These are phyloP conservation scores for Gryganskiella cystojenkinii DNA, from an alignment of 192 early-diverging fungal genomes.

Conservation along the genomic window DNA sequence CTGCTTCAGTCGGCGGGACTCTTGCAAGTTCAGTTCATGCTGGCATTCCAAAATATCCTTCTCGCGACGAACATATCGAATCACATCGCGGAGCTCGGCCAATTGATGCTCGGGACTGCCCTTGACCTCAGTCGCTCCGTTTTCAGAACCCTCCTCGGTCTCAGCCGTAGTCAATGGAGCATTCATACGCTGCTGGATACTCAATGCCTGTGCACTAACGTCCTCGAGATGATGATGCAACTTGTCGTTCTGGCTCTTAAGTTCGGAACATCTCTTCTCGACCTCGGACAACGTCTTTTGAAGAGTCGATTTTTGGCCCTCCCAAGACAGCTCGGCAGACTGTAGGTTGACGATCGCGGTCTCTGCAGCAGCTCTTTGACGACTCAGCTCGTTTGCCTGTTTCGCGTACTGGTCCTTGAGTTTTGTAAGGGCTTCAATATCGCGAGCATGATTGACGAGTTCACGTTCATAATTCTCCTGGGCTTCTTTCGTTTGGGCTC, in stretches of 20 bases:
- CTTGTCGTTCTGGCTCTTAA: conserved; percentile 76
- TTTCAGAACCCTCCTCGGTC: conserved; percentile 9
- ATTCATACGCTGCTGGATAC: conserved; percentile 49
- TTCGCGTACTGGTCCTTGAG: conserved; percentile 32
- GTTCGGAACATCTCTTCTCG: conserved; percentile 62
- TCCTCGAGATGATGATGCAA: conserved; percentile 80
- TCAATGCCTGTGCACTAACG: conserved; percentile 56
- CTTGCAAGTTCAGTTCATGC: conserved; percentile 72
- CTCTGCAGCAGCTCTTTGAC: conserved; percentile 40
- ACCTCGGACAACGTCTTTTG: conserved; percentile 57
- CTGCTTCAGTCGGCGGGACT: conserved; percentile 70
- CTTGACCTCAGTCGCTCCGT: conserved; percentile 5
- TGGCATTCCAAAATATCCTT: conserved; percentile 78
- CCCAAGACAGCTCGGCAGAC: conserved; percentile 56
- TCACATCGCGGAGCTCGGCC: conserved; percentile 66
- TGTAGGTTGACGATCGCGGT: conserved; percentile 60
- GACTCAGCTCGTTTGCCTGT: conserved; percentile 44
- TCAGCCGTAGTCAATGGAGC: conserved; percentile 9
- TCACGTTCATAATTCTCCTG: conserved; percentile 79
- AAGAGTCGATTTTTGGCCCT: conserved; percentile 46
- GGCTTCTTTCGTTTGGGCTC: conserved; percentile 57
- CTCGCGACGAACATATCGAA: conserved; percentile 76
- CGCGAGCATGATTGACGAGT: conserved; percentile 69
- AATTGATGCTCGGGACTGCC: conserved; percentile 20
- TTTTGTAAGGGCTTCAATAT: conserved; percentile 56